Conservation (phyloP, 108 stramenopile genomes). For the Chaetoceros tenuissimus region DNA sequence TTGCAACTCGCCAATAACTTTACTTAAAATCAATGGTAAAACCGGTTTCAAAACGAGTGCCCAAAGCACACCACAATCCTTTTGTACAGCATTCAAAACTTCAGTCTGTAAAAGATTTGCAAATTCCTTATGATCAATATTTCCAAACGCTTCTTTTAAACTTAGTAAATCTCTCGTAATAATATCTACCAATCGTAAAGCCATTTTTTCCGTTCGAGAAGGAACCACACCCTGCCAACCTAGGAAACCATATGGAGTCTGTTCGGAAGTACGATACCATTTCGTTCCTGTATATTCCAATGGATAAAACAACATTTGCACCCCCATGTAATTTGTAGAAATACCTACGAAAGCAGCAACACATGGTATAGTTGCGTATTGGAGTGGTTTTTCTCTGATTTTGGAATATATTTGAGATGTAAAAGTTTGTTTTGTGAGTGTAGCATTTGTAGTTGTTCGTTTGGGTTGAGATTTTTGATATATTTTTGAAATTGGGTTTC, state of each 20-base stretch:
- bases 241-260: constrained; percentile 55
- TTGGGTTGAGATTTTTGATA: too few species aligned
- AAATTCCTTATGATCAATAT: constrained; percentile 43
- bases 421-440: too few species aligned
- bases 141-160: constrained; percentile 55
- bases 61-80: constrained; percentile 28
- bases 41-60: constrained; percentile 28
- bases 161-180: constrained; percentile 50
- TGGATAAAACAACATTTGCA: constrained; percentile 70
- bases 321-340: constrained; percentile 49
- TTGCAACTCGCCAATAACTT: constrained; percentile 35
- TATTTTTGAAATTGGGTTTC: too few species aligned
- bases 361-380: constrained; percentile 58
- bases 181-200: constrained; percentile 48
- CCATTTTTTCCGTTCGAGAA: constrained; percentile 73
- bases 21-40: constrained; percentile 41
- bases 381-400: constrained; percentile 6
- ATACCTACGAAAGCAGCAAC: constrained; percentile 68
- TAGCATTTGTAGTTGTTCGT: too few species aligned
- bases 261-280: constrained; percentile 15
- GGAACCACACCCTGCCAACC: constrained; percentile 85
- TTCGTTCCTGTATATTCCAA: constrained; percentile 52
- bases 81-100: constrained; percentile 30
- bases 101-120: constrained; percentile 32
- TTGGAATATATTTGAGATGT: too few species aligned